A percentile compares a stretch with the other conserved stretches of the same genome.
Conservation (phyloP, 1,284 basidiomycete species). For the Mycosarcoma mackinlayi region DNA sequence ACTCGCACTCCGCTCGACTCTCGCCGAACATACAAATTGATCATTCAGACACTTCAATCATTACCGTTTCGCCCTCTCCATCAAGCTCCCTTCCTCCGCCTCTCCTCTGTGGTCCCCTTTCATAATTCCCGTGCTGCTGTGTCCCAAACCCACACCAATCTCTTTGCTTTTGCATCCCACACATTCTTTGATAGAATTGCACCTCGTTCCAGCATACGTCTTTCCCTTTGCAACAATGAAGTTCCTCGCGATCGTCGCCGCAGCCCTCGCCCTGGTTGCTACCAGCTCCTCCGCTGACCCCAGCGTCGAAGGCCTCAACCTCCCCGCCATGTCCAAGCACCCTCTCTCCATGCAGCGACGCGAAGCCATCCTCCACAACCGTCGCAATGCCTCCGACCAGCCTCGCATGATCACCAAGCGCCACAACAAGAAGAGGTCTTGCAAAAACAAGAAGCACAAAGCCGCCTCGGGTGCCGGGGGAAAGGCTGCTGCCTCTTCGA, state of each 20-base stretch:
- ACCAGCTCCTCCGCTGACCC: constrained; percentile 30
- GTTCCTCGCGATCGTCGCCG: constrained; percentile 43
- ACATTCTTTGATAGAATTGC: constrained; percentile 26
- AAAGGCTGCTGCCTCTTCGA: constrained; percentile 4
- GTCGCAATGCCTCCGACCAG: constrained; percentile 1
- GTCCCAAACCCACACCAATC: no score
- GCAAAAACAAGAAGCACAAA: constrained; percentile 35
- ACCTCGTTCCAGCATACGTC: neutral
- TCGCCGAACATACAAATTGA: constrained; percentile 5
- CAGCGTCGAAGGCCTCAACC: constrained; percentile 26
- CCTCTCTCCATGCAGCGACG: constrained; percentile 49
- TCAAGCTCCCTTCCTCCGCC: neutral
- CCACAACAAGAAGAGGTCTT: constrained; percentile 25
- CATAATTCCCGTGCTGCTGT: constrained; percentile 1
- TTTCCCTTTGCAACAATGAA: constrained; percentile 37
- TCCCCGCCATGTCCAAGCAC: constrained; percentile 43
- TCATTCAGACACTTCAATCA: neutral
- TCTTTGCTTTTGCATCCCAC: neutral
- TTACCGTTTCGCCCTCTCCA: neutral
- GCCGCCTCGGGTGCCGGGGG: constrained; percentile 21
- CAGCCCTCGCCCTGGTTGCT: constrained; percentile 37
- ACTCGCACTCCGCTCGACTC: neutral
- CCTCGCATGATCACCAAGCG: constrained; percentile 24
- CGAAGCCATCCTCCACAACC: constrained; percentile 35
- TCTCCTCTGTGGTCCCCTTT: neutral